Evolutionary conservation across 257 asterid species (phyloP), one percentile per base, ranked within the genome.

Genomic region (Capsicum pubescens): DNA sequence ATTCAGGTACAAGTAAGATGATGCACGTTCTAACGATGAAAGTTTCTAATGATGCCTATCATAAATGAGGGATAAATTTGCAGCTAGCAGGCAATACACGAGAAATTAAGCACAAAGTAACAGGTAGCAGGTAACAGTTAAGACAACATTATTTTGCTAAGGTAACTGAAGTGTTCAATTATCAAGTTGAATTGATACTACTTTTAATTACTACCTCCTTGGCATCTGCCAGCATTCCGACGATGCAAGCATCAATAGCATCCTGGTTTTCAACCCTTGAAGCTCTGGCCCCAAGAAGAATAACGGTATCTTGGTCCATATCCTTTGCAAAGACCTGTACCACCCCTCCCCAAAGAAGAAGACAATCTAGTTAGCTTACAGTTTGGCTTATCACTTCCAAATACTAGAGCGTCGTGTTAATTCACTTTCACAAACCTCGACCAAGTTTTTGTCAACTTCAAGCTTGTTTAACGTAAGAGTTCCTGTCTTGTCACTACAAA

Each of bases 401-500:
- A 57, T 36, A 35, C 11, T 1, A 14, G 61, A 64, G 81, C 3
- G 11, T 15, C 19, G 21, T 16, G 35, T 42, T 81, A 81, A 55
- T 57, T 69, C 48, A 44, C 8, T 4, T 44, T 44, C 35, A 82
- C 85, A 16, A 69, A 89, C 94, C 95, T 93, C 96, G 2, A 93
- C 79, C 12, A 93, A 70, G 66, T 78, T 88, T 74, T 85, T 91
- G 86, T 93, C 97, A 4, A 94, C 98, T 14, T 90, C 87, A 17
- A 94, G 95, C 82, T 92, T 94, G 91, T 94, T 94, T 1, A 94
- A 85, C 9, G 98, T 94, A 19, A 94, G 91, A 42, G 98, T 94
- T 74, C 98, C 98, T 3, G 98, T 94, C 87, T 94, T 94, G 78
- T 94, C 98, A 52, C 97, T 92, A 87, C 98, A 94, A 9, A 94